Evolutionary conservation across 2,329 filamentous ascomycete species (phyloP).

Genomic region (Hypoxylon rubiginosum): DNA sequence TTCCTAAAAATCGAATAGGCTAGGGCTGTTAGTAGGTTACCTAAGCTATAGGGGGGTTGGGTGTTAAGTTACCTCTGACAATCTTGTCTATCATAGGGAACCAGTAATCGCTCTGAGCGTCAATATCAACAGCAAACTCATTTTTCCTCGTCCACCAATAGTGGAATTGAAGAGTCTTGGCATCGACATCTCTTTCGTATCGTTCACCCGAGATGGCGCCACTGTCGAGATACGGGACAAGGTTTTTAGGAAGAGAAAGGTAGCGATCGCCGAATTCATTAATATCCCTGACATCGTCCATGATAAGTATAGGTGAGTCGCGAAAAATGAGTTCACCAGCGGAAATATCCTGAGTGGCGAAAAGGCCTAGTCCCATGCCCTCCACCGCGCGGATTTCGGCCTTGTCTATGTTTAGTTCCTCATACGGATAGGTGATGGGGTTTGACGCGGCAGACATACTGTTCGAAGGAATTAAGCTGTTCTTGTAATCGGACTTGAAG

Average conservation of each 20-base stretch:
- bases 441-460: background rate
- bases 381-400: background rate
- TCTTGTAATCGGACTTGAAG: background rate
- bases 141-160: too few species aligned
- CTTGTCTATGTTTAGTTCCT: background rate
- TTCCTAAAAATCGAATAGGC: background rate
- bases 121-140: too few species aligned
- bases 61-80: too few species aligned
- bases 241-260: too few species aligned
- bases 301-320: background rate
- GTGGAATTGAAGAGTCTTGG: too few species aligned
- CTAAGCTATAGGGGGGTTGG: too few species aligned
- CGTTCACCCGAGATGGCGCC: too few species aligned
- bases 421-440: background rate
- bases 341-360: background rate
- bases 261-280: background rate
- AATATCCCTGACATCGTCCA: background rate
- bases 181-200: too few species aligned
- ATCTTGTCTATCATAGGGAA: too few species aligned
- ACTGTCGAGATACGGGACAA: too few species aligned
- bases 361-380: background rate
- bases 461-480: background rate
- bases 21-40: background rate
- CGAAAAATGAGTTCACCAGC: background rate
- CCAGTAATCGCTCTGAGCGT: too few species aligned